Conservation (phyloP, 306 rosid species). For the Fragaria ananassa region DNA sequence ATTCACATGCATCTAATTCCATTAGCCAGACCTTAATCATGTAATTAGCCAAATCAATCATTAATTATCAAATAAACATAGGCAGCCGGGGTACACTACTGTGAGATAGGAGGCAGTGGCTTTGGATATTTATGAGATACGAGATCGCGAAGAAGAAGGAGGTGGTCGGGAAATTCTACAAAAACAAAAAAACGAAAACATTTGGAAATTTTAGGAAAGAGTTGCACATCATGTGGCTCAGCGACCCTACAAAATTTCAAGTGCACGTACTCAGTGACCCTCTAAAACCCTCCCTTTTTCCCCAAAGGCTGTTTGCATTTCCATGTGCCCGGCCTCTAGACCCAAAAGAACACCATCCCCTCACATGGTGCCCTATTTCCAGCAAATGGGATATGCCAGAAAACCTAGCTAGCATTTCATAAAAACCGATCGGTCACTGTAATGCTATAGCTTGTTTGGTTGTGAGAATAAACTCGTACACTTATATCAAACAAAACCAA, state of each 20-base stretch:
- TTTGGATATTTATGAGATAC: constrained; percentile 15
- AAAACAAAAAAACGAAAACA: neutral
- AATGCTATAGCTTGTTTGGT: neutral
- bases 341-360: neutral
- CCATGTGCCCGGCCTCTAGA: constrained; percentile 50
- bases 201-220: constrained; percentile 1
- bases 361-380: constrained; percentile 33
- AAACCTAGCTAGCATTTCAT: neutral
- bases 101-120: too few relatives aligned
- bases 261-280: constrained; percentile 37
- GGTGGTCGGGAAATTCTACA: constrained; percentile 9
- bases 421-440: neutral
- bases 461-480: neutral
- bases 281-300: constrained; percentile 5
- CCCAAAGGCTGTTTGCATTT: constrained; percentile 23
- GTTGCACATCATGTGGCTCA: constrained; percentile 40
- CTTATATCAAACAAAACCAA: neutral
- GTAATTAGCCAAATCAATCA: neutral
- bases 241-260: constrained; percentile 53
- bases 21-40: neutral
- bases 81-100: neutral
- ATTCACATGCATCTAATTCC: neutral
- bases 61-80: neutral
- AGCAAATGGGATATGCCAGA: constrained; percentile 7
- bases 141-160: constrained; percentile 14